Base-by-base conservation (phyloP, 495 filamentous ascomycete species). In the Sordaria brevicollis region DNA sequence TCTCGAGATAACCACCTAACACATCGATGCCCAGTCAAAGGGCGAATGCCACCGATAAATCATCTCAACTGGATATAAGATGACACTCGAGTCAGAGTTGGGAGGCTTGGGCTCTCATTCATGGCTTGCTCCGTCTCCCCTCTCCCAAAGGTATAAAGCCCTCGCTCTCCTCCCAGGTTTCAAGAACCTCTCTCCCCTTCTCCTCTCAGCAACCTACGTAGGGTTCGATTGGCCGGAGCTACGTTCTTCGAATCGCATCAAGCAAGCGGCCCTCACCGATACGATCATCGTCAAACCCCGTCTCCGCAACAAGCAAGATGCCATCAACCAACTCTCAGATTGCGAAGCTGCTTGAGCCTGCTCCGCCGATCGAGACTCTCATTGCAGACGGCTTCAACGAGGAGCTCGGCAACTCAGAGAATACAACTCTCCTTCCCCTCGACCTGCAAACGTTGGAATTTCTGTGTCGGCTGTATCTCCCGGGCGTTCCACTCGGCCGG, bases 221-320 rank as follows among this genome's bases (percentile, higher is more conserved):
- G n/a, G n/a, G n/a, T n/a, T n/a, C n/a, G 21, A 31, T 57, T 0
- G 17, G 13, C 11, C 1, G 0, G 10, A 4, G 5, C 49, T 0
- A 17, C 49, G 5, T 31, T 31, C 5, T 1, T 31, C 25, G 25
- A 31, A 25, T 57, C 2, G 49, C 4, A 15, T 15, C 21, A 1
- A 29, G 21, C 21, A 29, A 15, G 1, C 11, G 17, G 15, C 25
- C 5, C 49, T 13, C 49, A 57, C 21, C 0, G 4, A 17, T 13
- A 31, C 49, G 33, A 8, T 13, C 25, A 62, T 10, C 35, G 11
- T 17, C 13, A 17, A 15, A 31, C 49, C 29, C 33, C 49, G 17
- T 0, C 13, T 62, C 5, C 3, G 0, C 13, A 17, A 17, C 11
- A 49, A 49, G 19, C 9, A 62, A 57, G 17, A 62, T 62, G 49